Percentiles rank a stretch among this genome's conserved stretches.
Conservation (phyloP, 2,329 filamentous ascomycete genomes). For the Fusarium oligoseptatum region DNA sequence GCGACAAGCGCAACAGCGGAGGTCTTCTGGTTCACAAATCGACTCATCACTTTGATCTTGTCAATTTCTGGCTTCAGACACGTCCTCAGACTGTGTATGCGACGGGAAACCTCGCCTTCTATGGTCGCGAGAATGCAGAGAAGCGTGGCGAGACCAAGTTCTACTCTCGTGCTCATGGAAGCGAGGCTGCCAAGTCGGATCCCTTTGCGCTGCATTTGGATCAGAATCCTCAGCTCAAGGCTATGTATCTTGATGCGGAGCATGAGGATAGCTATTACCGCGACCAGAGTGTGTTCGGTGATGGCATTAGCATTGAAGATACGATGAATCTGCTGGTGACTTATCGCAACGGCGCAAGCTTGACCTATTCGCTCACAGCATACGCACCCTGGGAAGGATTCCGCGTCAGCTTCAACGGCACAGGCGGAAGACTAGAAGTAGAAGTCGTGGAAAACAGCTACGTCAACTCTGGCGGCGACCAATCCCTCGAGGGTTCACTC, state of each 20-base stretch:
- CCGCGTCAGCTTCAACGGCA: conserved; percentile 70
- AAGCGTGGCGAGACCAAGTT: conserved; percentile 64
- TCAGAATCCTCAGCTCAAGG: conserved; percentile 65
- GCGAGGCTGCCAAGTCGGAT: conserved; percentile 63
- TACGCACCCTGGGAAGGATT: conserved; percentile 75
- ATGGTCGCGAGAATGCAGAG: conserved; percentile 73
- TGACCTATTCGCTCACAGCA: conserved; percentile 71
- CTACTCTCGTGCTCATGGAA: conserved; percentile 64
- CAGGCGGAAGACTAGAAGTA: conserved; percentile 69
- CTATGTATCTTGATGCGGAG: conserved; percentile 72
- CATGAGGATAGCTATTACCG: conserved; percentile 73
- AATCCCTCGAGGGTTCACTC: conserved; percentile 66
- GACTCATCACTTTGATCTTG: conserved; percentile 73
- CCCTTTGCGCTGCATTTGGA: conserved; percentile 71
- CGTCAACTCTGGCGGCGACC: conserved; percentile 71
- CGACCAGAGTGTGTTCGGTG: conserved; percentile 73
- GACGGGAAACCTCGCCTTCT: conserved; percentile 70
- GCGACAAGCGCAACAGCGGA: conserved; percentile 71
- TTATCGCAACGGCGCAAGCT: conserved; percentile 67
- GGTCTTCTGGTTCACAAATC: conserved; percentile 73
- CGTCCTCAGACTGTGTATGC: conserved; percentile 69
- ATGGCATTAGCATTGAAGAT: conserved; percentile 75
- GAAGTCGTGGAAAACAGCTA: conserved; percentile 74
- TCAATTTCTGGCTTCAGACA: conserved; percentile 72
- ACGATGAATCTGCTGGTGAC: conserved; percentile 72